Evolutionary conservation across 768 basidiomycete genomes (phyloP), one percentile per base, ranked within the genome.

Genomic region (Tylopilus sp.): DNA sequence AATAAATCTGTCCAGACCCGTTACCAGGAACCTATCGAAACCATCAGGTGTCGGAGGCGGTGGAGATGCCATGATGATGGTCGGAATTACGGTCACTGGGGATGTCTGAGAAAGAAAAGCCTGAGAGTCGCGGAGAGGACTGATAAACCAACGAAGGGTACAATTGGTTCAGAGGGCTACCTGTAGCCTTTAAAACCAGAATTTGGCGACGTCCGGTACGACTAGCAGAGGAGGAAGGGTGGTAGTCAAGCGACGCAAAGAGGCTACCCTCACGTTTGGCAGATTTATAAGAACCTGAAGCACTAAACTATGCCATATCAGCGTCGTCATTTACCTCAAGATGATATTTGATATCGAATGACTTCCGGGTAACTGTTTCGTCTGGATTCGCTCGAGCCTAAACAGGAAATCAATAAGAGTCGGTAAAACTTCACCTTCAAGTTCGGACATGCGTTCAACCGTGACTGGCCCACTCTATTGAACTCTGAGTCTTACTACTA

Each of bases 1-100:
- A 45, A 83, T 63, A 58, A 79, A 70, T 44, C 79, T 58, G 66
- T 77, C 69, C 51, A 79, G 57, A 54, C 75, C 65, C 51, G 55
- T 50, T 20, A 66, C 61, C 42, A 72, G 22, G n/a, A 44, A 31
- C 15, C 36, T 25, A 23, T 42, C 17, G 4, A 48, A 23, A 9
- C 44, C 35, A 2, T n/a, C 11, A 33, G 22, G 0, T 17, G 11
- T 17, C 6, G 46, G 3, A 4, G 31, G 11, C 17, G 45, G 15
- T 28, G 21, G 2, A 18, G 12, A 5, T n/a, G 18, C 25, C 58
- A 65, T 63, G 48, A 12, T 63, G 48, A 12, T 51, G 30, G 12
- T 28, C 39, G 13, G 18, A 45, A 17, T 44, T 22, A 18, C 20
- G 12, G 33, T n/a, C 30, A 42, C 26, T 7, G 33, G 20, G 13